Evolutionary conservation across 495 filamentous ascomycete species (phyloP), one percentile per base, ranked within the genome.

Genomic region (Tuber brumale): DNA sequence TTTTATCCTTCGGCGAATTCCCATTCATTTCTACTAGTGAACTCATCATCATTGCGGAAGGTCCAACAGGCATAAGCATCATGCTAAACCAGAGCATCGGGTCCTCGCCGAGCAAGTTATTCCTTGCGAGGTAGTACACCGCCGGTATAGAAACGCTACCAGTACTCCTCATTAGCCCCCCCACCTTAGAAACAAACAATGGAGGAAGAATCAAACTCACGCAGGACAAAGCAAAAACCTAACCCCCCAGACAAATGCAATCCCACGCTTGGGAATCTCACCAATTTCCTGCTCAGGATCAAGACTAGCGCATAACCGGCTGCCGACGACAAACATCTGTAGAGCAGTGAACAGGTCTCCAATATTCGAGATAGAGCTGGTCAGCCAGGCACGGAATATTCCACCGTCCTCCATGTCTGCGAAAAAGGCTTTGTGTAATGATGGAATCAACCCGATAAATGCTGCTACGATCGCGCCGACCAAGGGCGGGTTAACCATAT

Each of bases 1-100:
- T 88, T 84, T 92, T 92, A 77, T 90, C 88, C 35, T 84, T 83
- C 74, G 90, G 86, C 37, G 84, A 85, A 0, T 85, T 86, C 10
- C 88, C 88, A 48, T 87, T 89, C 5, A 93, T 86, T 76, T 94
- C 91, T 4, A 91, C 87, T 72, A 93, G 82, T 1, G 89, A 88
- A 27, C 89, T 88, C 23, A 93, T 83, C 74, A 90, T 91, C 87
- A 93, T 88, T 0, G 91, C 90, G 3, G 89, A 89, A 16, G 92
- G 92, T 0, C 92, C 92, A 2, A 87, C 86, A 0, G 92, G 91
- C 89, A 94, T 93, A 37, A 93, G 80, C 91, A 93, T 93, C 86
- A 94, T 87, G 14, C 85, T 84, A 80, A 93, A 94, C 90, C 90
- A 94, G 31, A 94, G 81, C 61, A 94, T 89, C 0, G 92, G 92